phyloP scores from a whole-genome alignment of 257 asterid species.

The Capsicum pubescens region DNA sequence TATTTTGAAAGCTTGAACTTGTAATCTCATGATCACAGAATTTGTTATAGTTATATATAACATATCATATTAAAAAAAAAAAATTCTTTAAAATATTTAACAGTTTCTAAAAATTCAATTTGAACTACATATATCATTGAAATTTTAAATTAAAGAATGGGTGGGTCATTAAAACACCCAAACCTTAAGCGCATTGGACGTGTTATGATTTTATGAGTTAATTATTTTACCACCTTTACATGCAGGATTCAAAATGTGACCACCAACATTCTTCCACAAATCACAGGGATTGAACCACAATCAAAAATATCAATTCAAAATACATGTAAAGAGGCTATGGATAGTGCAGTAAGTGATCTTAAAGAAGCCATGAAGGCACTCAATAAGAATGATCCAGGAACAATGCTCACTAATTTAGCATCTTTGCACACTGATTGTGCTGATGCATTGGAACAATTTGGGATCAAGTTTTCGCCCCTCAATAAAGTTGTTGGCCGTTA shows the following conservation, averaged over 20 bases:
- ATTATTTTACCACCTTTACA: neutral
- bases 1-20: too few species aligned
- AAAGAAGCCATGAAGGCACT: conserved; percentile 1
- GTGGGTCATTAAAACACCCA: neutral
- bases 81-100: too few species aligned
- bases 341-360: conserved; percentile 23
- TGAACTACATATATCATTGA: neutral
- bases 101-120: neutral
- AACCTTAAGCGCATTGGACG: neutral
- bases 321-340: conserved; percentile 20
- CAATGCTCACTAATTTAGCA: conserved; percentile 24
- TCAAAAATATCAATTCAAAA: neutral
- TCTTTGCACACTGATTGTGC: conserved; percentile 27
- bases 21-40: too few species aligned
- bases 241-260: conserved; percentile 14
- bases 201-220: neutral
- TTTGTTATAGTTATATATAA: too few species aligned
- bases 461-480: neutral
- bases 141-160: neutral
- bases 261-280: neutral
- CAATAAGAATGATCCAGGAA: neutral
- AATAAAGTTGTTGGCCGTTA: conserved; percentile 4
- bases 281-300: conserved; percentile 6
- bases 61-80: too few species aligned
- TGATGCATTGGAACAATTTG: conserved; percentile 37